Evolutionary conservation across 1,284 basidiomycete genomes (phyloP).

Genomic region (Cystobasidium pallidum): DNA sequence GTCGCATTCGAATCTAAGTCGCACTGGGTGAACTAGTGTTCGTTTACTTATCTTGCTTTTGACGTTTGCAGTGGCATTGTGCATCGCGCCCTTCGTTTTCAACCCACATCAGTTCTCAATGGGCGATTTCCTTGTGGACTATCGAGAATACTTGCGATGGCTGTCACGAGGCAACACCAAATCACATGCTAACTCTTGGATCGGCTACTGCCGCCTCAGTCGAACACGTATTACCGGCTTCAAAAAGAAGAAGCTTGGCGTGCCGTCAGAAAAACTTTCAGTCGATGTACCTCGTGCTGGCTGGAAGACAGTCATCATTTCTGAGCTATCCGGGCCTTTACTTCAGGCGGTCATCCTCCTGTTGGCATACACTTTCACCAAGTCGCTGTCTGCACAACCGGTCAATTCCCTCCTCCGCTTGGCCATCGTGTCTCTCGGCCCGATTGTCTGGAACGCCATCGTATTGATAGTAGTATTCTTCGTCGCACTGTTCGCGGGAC

Average conservation of each 20-base stretch:
- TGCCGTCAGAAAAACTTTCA: slow-evolving; percentile 91
- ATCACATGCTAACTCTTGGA: slow-evolving; percentile 89
- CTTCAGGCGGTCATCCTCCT: slow-evolving; percentile 80
- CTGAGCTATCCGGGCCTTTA: slow-evolving; percentile 83
- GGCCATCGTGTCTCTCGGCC: slow-evolving; percentile 88
- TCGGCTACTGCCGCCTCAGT: slow-evolving; percentile 91
- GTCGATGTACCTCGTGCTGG: slow-evolving; percentile 84
- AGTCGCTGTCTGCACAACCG: slow-evolving; percentile 53
- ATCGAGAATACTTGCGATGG: slow-evolving; percentile 94
- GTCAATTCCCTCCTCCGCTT: slow-evolving; percentile 83
- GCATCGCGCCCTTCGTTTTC: slow-evolving; percentile 91
- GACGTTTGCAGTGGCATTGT: slow-evolving; percentile 81
- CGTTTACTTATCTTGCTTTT: slow-evolving; percentile 1
- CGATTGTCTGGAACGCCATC: slow-evolving; percentile 93
- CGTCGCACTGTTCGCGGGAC: slow-evolving; percentile 87
- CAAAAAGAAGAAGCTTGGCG: slow-evolving; percentile 92
- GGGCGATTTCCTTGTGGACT: slow-evolving; percentile 93
- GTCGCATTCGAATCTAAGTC: background rate
- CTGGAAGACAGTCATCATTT: slow-evolving; percentile 84
- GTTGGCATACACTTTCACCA: slow-evolving; percentile 77
- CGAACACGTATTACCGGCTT: slow-evolving; percentile 95
- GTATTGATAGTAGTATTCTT: slow-evolving; percentile 84
- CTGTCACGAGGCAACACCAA: slow-evolving; percentile 92
- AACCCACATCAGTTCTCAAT: slow-evolving; percentile 96
- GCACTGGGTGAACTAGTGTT: background rate